Evolutionary conservation across 306 rosid species (phyloP).

Genomic region (Parietaria judaica): DNA sequence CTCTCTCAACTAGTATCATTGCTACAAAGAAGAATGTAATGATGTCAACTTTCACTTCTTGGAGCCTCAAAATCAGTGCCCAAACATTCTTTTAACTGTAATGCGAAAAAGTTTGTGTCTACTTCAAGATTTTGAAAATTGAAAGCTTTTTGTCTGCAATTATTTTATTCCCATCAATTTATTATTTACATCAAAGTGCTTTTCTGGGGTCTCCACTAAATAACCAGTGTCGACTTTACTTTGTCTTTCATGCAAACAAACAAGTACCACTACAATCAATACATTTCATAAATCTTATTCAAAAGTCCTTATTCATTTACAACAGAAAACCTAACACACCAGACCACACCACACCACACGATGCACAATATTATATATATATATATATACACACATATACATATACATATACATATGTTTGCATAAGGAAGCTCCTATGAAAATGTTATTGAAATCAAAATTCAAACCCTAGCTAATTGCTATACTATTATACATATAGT

Average conservation of each 20-base stretch:
- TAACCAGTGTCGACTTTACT: background rate
- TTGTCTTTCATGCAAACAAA: no score
- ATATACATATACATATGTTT: slow-evolving; percentile 17
- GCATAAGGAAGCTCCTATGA: slow-evolving; percentile 54
- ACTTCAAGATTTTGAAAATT: background rate
- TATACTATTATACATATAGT: no score
- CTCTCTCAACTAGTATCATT: no score
- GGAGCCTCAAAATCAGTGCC: slow-evolving; percentile 5
- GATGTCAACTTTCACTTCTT: background rate
- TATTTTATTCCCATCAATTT: background rate
- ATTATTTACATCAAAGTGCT: background rate
- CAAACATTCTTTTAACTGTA: background rate
- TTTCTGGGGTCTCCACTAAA: slow-evolving; percentile 10
- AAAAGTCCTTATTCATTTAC: background rate
- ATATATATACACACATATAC: no score
- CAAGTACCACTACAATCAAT: no score
- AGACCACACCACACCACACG: slow-evolving; percentile 21
- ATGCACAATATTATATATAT: no score
- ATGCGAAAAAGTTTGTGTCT: no score
- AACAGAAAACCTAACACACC: slow-evolving; percentile 2
- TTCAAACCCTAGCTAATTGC: background rate
- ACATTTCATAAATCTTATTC: background rate
- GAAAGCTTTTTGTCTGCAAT: background rate
- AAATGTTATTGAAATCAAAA: background rate
- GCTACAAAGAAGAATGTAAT: background rate